Conservation (phyloP, 2,329 filamentous ascomycete genomes). For the Sporothrix globosa region DNA sequence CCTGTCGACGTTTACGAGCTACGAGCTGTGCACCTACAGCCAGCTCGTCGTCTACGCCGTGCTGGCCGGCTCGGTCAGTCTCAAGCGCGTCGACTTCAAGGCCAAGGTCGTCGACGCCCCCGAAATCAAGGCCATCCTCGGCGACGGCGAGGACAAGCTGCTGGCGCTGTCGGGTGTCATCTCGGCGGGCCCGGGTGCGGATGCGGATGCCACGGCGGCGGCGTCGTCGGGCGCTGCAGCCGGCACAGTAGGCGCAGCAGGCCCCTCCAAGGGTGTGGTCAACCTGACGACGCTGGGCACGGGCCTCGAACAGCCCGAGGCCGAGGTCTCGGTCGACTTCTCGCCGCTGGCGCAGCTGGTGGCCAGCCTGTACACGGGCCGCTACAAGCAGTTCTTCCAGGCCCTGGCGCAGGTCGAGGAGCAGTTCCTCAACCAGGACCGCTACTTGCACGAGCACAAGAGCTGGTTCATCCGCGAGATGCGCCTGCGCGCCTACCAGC, state of each 20-base stretch:
- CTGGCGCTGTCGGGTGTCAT: constrained; percentile 78
- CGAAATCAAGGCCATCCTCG: constrained; percentile 96
- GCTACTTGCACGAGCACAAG: constrained; percentile 93
- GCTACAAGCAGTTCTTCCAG: constrained; percentile 92
- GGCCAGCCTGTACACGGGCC: constrained; percentile 86
- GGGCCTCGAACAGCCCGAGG: constrained; percentile 70
- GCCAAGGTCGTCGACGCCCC: constrained; percentile 97
- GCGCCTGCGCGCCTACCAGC: constrained; percentile 93
- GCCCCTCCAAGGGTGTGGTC: constrained; percentile 62
- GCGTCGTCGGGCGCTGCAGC: constrained; percentile 51
- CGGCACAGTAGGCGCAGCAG: constrained; percentile 33
- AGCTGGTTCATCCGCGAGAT: constrained; percentile 98
- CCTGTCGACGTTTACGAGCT: constrained; percentile 96
- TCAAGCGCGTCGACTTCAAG: constrained; percentile 98
- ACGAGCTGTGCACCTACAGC: constrained; percentile 97
- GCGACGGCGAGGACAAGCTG: constrained; percentile 84
- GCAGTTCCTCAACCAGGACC: constrained; percentile 89
- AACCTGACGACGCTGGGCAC: constrained; percentile 85
- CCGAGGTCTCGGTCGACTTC: constrained; percentile 85
- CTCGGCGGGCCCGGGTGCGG: constrained; percentile 77
- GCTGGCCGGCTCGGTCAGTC: constrained; percentile 86
- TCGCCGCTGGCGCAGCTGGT: constrained; percentile 84
- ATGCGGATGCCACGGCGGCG: constrained; percentile 55
- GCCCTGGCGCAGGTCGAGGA: constrained; percentile 89
- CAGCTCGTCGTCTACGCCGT: constrained; percentile 94